Base-by-base conservation (phyloP, 169 alveolate species). In the Plasmodium berghei region DNA sequence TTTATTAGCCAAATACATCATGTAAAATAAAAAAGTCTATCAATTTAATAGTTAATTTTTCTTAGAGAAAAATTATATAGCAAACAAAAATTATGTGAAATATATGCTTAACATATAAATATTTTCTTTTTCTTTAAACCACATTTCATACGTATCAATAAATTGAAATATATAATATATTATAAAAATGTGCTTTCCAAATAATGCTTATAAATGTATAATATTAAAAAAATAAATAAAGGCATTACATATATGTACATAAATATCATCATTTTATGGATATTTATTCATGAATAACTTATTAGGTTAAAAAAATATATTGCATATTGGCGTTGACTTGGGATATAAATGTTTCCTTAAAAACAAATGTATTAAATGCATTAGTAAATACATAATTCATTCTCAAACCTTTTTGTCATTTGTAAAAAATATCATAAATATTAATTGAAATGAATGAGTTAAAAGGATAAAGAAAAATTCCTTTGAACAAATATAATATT, bases 21-120 rank as follows among this genome's bases (percentile, higher is more conserved):
- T 48, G 34, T 24, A 63, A 64, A 18, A 64, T 63, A 22, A 49
- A 66, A 69, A 64, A 67, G 77, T 77, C 77, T 77, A 77, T n/a
- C 88, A 42, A 20, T 58, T 49, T 55, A 45, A 77, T 34, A 49
- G 40, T 49, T 55, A 77, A 52, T 63, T 28, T 77, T 1, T 61
- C 26, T 59, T 73, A 18, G 45, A 24, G 52, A 12, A 40, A 58
- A 73, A 49, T 26, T 22, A 26, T 69, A 28, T 55, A 69, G 48
- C 48, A 14, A 18, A 69, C 48, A 42, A n/a, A 56, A 56, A 28
- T 42, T 69, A 56, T 34, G 54, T 69, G 14, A 69, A 5, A 28
- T 69, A 16, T 48, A n/a, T 69, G 59, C 28, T 9, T n/a, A 28
- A 10, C 42, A 34, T 34, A 34, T 34, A 34, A 26, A n/a, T 63